phyloP scores from a whole-genome alignment of 2,329 filamentous ascomycete species.

The Aspergillus sp. region DNA sequence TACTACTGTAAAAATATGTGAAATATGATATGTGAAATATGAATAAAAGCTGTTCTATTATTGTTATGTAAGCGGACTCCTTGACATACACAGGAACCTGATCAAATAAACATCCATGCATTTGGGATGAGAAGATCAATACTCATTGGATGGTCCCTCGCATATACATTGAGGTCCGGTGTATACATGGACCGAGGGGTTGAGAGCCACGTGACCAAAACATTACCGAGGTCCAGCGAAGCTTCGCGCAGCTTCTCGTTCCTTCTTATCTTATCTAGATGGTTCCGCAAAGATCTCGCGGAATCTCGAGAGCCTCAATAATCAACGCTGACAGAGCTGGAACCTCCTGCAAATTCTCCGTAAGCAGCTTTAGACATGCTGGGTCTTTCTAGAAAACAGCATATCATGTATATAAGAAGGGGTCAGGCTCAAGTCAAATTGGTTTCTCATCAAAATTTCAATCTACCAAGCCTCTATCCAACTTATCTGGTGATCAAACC shows the following conservation, averaged over 20 bases:
- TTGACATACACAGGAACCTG: background rate
- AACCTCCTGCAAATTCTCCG: constrained; percentile 8
- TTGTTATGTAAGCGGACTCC: background rate
- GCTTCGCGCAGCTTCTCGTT: constrained; percentile 15
- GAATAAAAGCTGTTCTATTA: background rate
- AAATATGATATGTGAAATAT: background rate
- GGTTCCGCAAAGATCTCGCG: constrained; percentile 9
- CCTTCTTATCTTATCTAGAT: constrained; percentile 25
- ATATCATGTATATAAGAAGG: constrained; percentile 17
- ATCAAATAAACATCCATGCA: background rate
- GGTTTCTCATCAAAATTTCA: constrained; percentile 7
- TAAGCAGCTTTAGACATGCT: constrained; percentile 4
- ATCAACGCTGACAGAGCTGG: background rate
- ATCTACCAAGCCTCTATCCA: background rate
- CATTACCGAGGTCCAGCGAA: constrained; percentile 9
- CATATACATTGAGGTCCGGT: no score
- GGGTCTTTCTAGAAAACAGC: constrained; percentile 18
- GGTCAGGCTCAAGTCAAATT: background rate
- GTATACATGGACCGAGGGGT: background rate
- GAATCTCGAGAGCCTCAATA: background rate
- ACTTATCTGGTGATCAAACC: background rate
- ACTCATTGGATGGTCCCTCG: background rate
- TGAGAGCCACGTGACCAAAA: constrained; percentile 10
- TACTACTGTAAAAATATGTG: background rate
- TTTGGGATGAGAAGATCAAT: background rate